These are phyloP conservation scores for Paspalum vaginatum DNA, from an alignment of 176 grass and related monocot species.

Conservation along the genomic window DNA sequence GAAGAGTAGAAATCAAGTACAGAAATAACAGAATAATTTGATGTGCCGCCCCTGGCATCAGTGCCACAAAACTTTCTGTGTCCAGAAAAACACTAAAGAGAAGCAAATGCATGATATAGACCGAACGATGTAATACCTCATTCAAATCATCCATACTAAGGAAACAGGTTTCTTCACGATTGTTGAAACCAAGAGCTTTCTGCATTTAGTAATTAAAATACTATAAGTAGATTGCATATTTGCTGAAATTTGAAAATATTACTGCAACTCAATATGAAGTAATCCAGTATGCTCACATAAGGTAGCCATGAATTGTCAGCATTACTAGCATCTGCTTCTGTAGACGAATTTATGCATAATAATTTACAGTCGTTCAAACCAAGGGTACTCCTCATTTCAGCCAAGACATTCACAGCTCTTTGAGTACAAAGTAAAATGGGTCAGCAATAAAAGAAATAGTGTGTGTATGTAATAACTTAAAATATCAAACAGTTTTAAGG, in stretches of 20 bases:
- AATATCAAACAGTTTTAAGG: background rate
- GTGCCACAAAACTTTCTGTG: background rate
- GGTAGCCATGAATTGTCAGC: slow-evolving; percentile 79
- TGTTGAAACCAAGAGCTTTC: slow-evolving; percentile 67
- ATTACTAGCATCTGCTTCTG: slow-evolving; percentile 45
- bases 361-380: slow-evolving; percentile 89
- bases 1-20: slow-evolving; percentile 16
- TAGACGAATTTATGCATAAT: slow-evolving; percentile 89
- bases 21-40: slow-evolving; percentile 3
- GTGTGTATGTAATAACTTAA: slow-evolving; percentile 4
- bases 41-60: slow-evolving; percentile 6
- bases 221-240: slow-evolving; percentile 51
- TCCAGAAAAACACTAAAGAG: slow-evolving; percentile 34
- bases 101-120: slow-evolving; percentile 31
- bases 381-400: slow-evolving; percentile 84
- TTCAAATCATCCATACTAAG: slow-evolving; percentile 88
- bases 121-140: slow-evolving; percentile 60
- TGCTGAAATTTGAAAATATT: slow-evolving; percentile 4
- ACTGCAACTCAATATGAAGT: slow-evolving; percentile 31
- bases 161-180: slow-evolving; percentile 54
- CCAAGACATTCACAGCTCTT: slow-evolving; percentile 78
- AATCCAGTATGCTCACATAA: slow-evolving; percentile 76
- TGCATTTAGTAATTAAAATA: slow-evolving; percentile 47
- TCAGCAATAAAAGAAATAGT: slow-evolving; percentile 28
- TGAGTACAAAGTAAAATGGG: slow-evolving; percentile 30